Evolutionary conservation across 2,329 filamentous ascomycete genomes (phyloP).

Genomic region (Cercospora nicotianae): DNA sequence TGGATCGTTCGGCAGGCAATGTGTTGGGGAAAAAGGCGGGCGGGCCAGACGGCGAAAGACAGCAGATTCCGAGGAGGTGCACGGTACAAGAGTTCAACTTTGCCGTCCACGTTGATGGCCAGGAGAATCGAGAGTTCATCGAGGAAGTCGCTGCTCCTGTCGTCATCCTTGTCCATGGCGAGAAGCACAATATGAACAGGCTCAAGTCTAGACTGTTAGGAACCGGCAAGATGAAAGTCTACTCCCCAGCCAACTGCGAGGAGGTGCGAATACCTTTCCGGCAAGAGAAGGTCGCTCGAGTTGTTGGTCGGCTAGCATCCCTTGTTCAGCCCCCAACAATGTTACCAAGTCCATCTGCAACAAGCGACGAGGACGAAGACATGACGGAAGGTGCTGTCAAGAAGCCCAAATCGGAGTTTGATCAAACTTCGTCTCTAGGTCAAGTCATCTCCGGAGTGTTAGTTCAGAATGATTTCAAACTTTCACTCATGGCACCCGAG

Average conservation of each 20-base stretch:
- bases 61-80: conserved; percentile 88
- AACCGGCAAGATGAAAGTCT: conserved; percentile 89
- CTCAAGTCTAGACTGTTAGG: conserved; percentile 91
- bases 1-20: conserved; percentile 39
- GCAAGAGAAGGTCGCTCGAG: conserved; percentile 91
- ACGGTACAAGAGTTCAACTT: conserved; percentile 94
- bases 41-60: conserved; percentile 68
- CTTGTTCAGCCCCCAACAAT: conserved; percentile 67
- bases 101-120: conserved; percentile 92
- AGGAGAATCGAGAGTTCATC: conserved; percentile 94
- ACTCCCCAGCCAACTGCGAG: conserved; percentile 90
- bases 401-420: conserved; percentile 49
- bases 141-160: conserved; percentile 90
- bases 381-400: conserved; percentile 30
- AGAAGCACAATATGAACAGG: conserved; percentile 97
- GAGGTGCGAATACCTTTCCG: conserved; percentile 94
- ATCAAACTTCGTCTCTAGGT: conserved; percentile 37
- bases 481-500: conserved; percentile 94
- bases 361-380: conserved; percentile 48
- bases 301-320: conserved; percentile 83
- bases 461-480: conserved; percentile 96
- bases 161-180: conserved; percentile 94
- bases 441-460: conserved; percentile 82
- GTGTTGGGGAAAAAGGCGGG: conserved; percentile 36
- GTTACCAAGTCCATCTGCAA: conserved; percentile 37